phyloP scores from a whole-genome alignment of 2,329 filamentous ascomycete species.

The Rutstroemia sp. region DNA sequence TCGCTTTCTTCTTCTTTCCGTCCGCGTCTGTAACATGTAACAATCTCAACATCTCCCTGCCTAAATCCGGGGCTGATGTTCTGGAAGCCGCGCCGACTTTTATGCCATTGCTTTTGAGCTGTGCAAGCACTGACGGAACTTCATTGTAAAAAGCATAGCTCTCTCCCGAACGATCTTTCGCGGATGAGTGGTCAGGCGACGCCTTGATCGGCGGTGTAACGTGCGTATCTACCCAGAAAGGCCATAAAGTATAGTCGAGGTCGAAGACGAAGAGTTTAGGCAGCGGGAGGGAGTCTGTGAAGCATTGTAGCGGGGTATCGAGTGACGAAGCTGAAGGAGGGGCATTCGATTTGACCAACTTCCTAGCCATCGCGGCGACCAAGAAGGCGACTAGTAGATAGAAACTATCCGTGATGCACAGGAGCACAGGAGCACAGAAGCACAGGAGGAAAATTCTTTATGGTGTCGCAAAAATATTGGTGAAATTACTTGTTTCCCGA shows the following conservation, averaged over 20 bases:
- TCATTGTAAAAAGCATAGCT: constrained; percentile 63
- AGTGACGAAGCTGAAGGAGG: constrained; percentile 6
- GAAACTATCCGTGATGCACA: background rate
- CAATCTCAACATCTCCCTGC: constrained; percentile 69
- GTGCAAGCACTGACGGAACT: constrained; percentile 58
- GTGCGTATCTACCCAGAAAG: constrained; percentile 96
- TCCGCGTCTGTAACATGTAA: constrained; percentile 47
- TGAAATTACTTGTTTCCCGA: too few species aligned
- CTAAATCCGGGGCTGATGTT: constrained; percentile 72
- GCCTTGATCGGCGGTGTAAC: constrained; percentile 64
- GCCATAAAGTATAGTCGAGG: constrained; percentile 98
- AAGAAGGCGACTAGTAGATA: background rate
- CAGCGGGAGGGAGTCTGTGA: constrained; percentile 29
- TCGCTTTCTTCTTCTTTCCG: constrained; percentile 34
- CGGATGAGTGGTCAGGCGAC: constrained; percentile 34
- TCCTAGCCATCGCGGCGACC: constrained; percentile 20
- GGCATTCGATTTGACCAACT: constrained; percentile 13
- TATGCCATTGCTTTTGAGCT: constrained; percentile 38
- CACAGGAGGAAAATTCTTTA: background rate
- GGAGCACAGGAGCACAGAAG: background rate
- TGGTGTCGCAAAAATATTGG: background rate
- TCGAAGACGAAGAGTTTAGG: constrained; percentile 77
- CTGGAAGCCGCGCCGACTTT: constrained; percentile 70
- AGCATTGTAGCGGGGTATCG: constrained; percentile 20
- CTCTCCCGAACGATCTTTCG: constrained; percentile 54